phyloP scores from a whole-genome alignment of 768 basidiomycete genomes.

The Artomyces pyxidatus region DNA sequence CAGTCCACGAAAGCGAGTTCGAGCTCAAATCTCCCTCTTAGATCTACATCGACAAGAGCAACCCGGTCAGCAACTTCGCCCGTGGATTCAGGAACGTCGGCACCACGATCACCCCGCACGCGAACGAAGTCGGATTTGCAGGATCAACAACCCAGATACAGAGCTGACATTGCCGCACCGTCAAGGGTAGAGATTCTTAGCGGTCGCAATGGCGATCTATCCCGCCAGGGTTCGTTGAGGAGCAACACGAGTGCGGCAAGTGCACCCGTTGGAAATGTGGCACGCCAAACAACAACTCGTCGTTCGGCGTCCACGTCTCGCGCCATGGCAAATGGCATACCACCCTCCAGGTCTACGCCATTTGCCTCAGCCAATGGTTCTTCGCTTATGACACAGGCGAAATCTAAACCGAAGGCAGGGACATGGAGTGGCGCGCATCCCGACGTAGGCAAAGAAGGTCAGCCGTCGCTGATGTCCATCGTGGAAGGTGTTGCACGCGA shows the following conservation, averaged over 20 bases:
- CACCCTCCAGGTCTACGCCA: not conserved
- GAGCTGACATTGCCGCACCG: too few relatives aligned
- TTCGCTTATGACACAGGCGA: not conserved
- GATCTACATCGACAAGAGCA: too few relatives aligned
- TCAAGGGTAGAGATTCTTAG: too few relatives aligned
- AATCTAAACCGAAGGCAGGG: not conserved
- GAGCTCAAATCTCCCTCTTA: not conserved
- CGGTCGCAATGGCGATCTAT: slow-evolving; percentile 2
- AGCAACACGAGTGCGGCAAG: slow-evolving; percentile 1
- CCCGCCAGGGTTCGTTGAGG: slow-evolving; percentile 6
- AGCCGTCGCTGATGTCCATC: slow-evolving; percentile 47
- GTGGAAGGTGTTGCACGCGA: slow-evolving; percentile 50
- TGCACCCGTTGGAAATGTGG: not conserved
- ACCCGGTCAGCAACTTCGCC: too few relatives aligned
- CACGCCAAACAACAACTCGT: not conserved
- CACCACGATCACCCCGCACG: too few relatives aligned
- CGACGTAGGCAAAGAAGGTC: slow-evolving; percentile 23
- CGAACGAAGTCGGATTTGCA: too few relatives aligned
- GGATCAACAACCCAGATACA: too few relatives aligned
- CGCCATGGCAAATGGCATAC: not conserved
- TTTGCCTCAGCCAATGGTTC: not conserved
- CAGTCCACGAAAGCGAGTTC: too few relatives aligned
- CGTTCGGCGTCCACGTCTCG: not conserved
- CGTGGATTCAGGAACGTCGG: too few relatives aligned
- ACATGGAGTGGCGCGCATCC: not conserved